phyloP scores from a whole-genome alignment of 2,329 filamentous ascomycete genomes.

The Ceratocystis ficicola region DNA sequence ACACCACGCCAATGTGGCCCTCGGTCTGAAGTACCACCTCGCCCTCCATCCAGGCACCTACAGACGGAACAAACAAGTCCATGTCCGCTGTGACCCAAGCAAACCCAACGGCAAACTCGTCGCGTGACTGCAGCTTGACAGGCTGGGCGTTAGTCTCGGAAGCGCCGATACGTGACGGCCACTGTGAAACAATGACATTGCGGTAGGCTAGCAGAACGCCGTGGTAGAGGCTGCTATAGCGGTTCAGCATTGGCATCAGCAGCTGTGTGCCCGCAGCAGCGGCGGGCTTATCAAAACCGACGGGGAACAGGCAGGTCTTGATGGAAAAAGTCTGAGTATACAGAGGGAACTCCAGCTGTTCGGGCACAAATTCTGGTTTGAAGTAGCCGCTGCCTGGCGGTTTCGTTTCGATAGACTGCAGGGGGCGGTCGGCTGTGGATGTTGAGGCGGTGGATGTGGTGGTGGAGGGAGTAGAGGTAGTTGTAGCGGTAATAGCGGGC shows the following conservation, averaged over 20 bases:
- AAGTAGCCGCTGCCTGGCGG: constrained; percentile 30
- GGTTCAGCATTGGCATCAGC: constrained; percentile 61
- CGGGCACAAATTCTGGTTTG: constrained; percentile 31
- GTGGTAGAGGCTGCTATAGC: constrained; percentile 58
- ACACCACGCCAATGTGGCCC: constrained; percentile 77
- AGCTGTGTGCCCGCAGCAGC: constrained; percentile 62
- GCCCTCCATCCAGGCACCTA: constrained; percentile 64
- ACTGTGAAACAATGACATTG: constrained; percentile 53
- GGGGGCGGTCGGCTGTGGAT: constrained; percentile 28
- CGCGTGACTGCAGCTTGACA: constrained; percentile 41
- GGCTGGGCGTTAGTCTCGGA: constrained; percentile 38
- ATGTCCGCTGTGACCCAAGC: constrained; percentile 84
- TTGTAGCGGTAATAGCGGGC: constrained; percentile 26
- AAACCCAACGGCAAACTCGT: constrained; percentile 78
- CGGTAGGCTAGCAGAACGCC: constrained; percentile 66
- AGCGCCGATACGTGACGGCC: constrained; percentile 39
- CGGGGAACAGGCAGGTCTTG: constrained; percentile 62
- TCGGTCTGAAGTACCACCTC: constrained; percentile 77
- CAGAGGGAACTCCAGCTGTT: constrained; percentile 52
- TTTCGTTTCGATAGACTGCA: constrained; percentile 26
- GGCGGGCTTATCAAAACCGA: constrained; percentile 56
- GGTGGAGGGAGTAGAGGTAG: constrained; percentile 22
- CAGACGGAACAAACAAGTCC: constrained; percentile 64
- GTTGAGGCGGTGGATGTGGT: constrained; percentile 27
- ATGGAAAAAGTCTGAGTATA: constrained; percentile 68